Percentiles rank a stretch among this genome's conserved stretches.
These are phyloP conservation scores for Aspergillus bombycis DNA, from an alignment of 2,329 filamentous ascomycete genomes.

Conservation along the genomic window DNA sequence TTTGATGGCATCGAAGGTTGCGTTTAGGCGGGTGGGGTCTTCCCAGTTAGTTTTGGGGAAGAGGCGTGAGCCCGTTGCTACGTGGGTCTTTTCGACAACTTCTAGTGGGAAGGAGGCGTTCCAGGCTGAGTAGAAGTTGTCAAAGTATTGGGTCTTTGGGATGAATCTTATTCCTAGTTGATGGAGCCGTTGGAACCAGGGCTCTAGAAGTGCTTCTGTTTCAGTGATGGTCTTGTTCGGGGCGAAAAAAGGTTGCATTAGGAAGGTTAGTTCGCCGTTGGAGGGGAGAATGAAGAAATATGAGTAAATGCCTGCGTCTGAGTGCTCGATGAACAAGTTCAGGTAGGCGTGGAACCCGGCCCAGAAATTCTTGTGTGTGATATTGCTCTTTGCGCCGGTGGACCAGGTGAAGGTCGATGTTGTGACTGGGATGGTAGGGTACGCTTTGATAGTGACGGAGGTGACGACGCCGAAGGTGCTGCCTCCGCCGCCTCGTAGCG, in stretches of 20 bases:
- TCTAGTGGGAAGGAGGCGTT: background rate
- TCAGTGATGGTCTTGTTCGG: background rate
- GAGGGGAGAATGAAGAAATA: background rate
- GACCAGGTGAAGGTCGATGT: constrained; percentile 10
- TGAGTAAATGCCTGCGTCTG: background rate
- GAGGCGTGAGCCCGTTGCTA: constrained; percentile 1
- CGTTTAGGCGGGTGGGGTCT: background rate
- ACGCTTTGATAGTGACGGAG: constrained; percentile 44
- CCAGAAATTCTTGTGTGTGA: background rate
- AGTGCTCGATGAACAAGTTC: background rate
- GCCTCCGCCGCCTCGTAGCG: constrained; percentile 58
- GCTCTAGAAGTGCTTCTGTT: background rate
- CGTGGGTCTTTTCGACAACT: constrained; percentile 1
- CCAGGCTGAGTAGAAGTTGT: background rate
- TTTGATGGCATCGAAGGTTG: background rate
- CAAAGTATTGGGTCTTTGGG: background rate
- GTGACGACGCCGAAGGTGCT: constrained; percentile 50
- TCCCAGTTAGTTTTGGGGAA: background rate
- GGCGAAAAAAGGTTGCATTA: background rate
- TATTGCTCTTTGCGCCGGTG: background rate
- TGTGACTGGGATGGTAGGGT: constrained; percentile 37
- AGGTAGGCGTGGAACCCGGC: background rate
- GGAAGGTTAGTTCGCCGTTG: background rate
- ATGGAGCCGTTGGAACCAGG: background rate
- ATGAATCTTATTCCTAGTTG: background rate